These are phyloP conservation scores for Phytophthora europaea DNA, from an alignment of 352 stramenopile species.

Conservation along the genomic window DNA sequence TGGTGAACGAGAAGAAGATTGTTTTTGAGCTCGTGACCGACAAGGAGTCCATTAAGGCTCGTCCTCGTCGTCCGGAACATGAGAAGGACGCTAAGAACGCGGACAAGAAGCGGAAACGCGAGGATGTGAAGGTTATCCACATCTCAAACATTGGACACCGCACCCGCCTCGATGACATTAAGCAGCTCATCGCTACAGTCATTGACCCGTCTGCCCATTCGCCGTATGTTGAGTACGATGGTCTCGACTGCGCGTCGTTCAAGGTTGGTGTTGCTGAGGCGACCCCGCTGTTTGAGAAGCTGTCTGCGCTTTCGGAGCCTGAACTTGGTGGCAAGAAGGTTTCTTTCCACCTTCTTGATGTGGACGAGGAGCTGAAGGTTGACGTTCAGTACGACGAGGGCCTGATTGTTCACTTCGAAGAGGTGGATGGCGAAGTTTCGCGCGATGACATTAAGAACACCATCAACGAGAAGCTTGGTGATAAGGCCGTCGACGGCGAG, in stretches of 20 bases:
- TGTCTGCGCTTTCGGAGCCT: conserved; percentile 61
- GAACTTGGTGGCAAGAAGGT: conserved; percentile 84
- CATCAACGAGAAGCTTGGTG: conserved; percentile 86
- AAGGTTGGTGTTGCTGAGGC: conserved; percentile 60
- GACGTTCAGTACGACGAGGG: conserved; percentile 87
- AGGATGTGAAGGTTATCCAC: conserved; percentile 81
- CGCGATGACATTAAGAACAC: conserved; percentile 90
- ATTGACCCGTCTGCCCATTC: conserved; percentile 58
- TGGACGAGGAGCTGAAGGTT: conserved; percentile 75
- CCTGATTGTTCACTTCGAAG: conserved; percentile 88
- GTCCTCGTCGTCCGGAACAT: conserved; percentile 59
- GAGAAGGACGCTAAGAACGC: conserved; percentile 56
- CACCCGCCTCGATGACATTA: conserved; percentile 85
- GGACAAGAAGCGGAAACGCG: conserved; percentile 81
- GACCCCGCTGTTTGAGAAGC: conserved; percentile 78
- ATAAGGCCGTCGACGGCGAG: conserved; percentile 66
- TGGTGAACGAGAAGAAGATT: conserved; percentile 73
- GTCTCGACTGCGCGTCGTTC: conserved; percentile 80
- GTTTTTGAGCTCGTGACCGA: conserved; percentile 84
- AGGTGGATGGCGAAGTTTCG: conserved; percentile 80
- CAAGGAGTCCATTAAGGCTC: conserved; percentile 72
- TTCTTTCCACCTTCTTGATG: conserved; percentile 78
- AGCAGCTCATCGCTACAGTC: conserved; percentile 76
- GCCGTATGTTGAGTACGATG: conserved; percentile 87
- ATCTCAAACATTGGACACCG: conserved; percentile 84